phyloP scores from a whole-genome alignment of 495 filamentous ascomycete genomes.

The Lophiostoma macrostomum region DNA sequence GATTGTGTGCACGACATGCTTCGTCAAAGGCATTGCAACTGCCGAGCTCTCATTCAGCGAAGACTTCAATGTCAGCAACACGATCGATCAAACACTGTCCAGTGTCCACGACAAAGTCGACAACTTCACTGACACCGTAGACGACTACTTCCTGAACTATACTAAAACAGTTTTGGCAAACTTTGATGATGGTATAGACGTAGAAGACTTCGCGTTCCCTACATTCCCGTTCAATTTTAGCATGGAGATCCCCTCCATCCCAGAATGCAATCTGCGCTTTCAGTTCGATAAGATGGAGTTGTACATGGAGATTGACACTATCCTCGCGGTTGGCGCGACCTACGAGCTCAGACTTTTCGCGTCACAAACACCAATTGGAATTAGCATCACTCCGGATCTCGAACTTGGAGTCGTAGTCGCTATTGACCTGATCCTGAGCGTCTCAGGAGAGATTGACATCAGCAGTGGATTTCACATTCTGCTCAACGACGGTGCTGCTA shows the following conservation, averaged over 20 bases:
- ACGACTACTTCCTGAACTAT: slow-evolving; percentile 16
- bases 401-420: slow-evolving; percentile 45
- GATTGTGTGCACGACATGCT: slow-evolving; percentile 52
- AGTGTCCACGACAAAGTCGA: slow-evolving; percentile 39
- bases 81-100: slow-evolving; percentile 38
- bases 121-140: slow-evolving; percentile 19
- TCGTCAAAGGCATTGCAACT: slow-evolving; percentile 49
- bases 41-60: slow-evolving; percentile 43
- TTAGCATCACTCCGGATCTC: slow-evolving; percentile 40
- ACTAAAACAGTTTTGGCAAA: slow-evolving; percentile 6
- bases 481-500: slow-evolving; percentile 39
- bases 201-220: slow-evolving; percentile 42
- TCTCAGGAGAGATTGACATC: slow-evolving; percentile 48
- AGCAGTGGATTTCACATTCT: slow-evolving; percentile 53
- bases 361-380: slow-evolving; percentile 45
- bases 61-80: slow-evolving; percentile 43
- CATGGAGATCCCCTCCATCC: slow-evolving; percentile 43
- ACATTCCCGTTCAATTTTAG: slow-evolving; percentile 34
- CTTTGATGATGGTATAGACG: slow-evolving; percentile 32
- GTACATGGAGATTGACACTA: slow-evolving; percentile 50
- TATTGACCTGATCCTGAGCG: slow-evolving; percentile 50
- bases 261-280: slow-evolving; percentile 45
- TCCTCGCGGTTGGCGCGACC: slow-evolving; percentile 43
- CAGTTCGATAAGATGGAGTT: slow-evolving; percentile 52
- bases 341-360: slow-evolving; percentile 51